These are phyloP conservation scores for Passiflora organensis DNA, from an alignment of 345 rosid genomes.

Conservation along the genomic window DNA sequence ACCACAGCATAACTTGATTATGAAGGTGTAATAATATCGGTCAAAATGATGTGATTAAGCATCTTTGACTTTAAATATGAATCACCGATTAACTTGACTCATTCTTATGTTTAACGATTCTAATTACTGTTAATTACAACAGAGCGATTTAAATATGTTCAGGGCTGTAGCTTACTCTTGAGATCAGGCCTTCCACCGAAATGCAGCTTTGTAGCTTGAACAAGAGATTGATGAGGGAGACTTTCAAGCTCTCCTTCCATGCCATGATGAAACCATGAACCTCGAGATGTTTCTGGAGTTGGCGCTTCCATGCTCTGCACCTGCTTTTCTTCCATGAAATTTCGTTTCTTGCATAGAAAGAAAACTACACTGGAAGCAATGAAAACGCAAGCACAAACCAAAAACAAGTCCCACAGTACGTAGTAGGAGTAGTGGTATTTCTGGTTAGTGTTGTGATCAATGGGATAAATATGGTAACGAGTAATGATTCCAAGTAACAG, in stretches of 20 bases:
- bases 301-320: slow-evolving; percentile 14
- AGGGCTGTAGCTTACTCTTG: slow-evolving; percentile 27
- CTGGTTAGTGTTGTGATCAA: neutral
- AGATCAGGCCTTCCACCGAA: slow-evolving; percentile 24
- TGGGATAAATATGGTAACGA: slow-evolving; percentile 18
- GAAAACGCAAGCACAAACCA: slow-evolving; percentile 11
- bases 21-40: neutral
- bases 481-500: slow-evolving; percentile 4
- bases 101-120: too few species aligned
- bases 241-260: slow-evolving; percentile 13
- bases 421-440: slow-evolving; percentile 17
- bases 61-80: too few species aligned
- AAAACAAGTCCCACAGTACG: slow-evolving; percentile 12
- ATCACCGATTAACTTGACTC: too few species aligned
- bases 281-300: slow-evolving; percentile 7
- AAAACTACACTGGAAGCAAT: slow-evolving; percentile 1
- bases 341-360: slow-evolving; percentile 5
- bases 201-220: slow-evolving; percentile 15
- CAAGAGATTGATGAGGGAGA: slow-evolving; percentile 14
- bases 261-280: neutral
- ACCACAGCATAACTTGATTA: neutral
- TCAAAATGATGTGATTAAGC: too few species aligned
- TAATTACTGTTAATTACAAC: too few species aligned
- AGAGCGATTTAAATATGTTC: too few species aligned
- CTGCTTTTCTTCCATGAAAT: slow-evolving; percentile 1